Conservation (phyloP, 495 filamentous ascomycete species). For the Haplographium delicatum region DNA sequence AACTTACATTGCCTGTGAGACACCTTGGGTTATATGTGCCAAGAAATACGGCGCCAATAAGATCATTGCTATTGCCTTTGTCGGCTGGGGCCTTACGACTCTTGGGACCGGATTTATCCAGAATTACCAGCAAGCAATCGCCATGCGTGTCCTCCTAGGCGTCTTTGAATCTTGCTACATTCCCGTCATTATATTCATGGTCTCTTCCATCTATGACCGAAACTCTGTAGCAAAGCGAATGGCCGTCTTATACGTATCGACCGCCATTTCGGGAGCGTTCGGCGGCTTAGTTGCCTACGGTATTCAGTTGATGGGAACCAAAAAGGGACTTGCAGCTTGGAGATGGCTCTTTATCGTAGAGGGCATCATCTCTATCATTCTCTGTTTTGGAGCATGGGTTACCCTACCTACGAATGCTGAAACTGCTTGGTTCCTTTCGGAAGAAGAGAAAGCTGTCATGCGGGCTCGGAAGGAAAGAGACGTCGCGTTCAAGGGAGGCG, state of each 20-base stretch:
- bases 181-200: slow-evolving; percentile 26
- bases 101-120: slow-evolving; percentile 29
- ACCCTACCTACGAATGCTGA: slow-evolving; percentile 24
- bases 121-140: slow-evolving; percentile 37
- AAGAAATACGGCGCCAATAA: no score
- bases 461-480: slow-evolving; percentile 35
- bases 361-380: slow-evolving; percentile 58
- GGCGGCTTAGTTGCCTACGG: slow-evolving; percentile 43
- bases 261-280: slow-evolving; percentile 23
- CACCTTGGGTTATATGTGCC: no score
- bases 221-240: slow-evolving; percentile 29
- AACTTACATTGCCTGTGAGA: no score
- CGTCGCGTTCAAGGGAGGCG: background rate
- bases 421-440: slow-evolving; percentile 27
- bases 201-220: slow-evolving; percentile 39
- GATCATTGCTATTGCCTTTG: no score
- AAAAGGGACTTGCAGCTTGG: background rate
- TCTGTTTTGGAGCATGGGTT: slow-evolving; percentile 36
- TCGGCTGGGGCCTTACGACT: slow-evolving; percentile 34
- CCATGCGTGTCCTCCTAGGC: slow-evolving; percentile 48
- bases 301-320: slow-evolving; percentile 24
- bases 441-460: slow-evolving; percentile 27
- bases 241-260: slow-evolving; percentile 23
- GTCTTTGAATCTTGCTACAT: slow-evolving; percentile 39
- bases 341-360: slow-evolving; percentile 41